phyloP scores from a whole-genome alignment of 768 basidiomycete genomes.

The Panaeolus cyanescens region DNA sequence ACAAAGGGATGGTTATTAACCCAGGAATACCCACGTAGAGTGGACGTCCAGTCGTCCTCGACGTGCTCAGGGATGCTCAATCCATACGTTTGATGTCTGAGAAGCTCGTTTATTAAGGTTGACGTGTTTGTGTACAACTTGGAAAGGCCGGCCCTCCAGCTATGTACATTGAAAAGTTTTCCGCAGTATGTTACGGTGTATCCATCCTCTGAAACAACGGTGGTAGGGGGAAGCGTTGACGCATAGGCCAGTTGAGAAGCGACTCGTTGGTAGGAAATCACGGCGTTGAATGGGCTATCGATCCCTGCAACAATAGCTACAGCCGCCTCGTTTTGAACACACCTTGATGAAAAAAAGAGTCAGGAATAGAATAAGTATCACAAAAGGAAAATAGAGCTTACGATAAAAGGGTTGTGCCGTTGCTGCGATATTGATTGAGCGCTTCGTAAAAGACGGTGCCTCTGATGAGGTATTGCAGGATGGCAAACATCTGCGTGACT shows the following conservation, averaged over 20 bases:
- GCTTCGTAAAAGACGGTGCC: neutral
- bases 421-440: neutral
- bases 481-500: constrained; percentile 4
- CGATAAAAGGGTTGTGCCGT: neutral
- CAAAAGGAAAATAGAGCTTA: neutral
- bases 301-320: neutral
- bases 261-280: constrained; percentile 13
- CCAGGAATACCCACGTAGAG: constrained; percentile 12
- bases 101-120: neutral
- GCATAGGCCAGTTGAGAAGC: constrained; percentile 6
- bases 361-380: neutral
- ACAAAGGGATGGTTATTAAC: neutral
- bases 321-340: neutral
- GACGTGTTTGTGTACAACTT: neutral
- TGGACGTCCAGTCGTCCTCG: constrained; percentile 14
- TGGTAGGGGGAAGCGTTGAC: constrained; percentile 5
- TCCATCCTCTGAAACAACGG: constrained; percentile 10
- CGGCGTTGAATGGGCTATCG: constrained; percentile 5
- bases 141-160: constrained; percentile 7
- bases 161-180: constrained; percentile 2
- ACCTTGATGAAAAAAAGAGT: neutral
- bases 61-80: constrained; percentile 7
- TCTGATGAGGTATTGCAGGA: neutral
- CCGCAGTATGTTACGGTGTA: constrained; percentile 4
- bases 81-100: neutral